Evolutionary conservation across 2,329 filamentous ascomycete species (phyloP), one percentile per base, ranked within the genome.

Genomic region (Macrophomina pseudophaseolina): DNA sequence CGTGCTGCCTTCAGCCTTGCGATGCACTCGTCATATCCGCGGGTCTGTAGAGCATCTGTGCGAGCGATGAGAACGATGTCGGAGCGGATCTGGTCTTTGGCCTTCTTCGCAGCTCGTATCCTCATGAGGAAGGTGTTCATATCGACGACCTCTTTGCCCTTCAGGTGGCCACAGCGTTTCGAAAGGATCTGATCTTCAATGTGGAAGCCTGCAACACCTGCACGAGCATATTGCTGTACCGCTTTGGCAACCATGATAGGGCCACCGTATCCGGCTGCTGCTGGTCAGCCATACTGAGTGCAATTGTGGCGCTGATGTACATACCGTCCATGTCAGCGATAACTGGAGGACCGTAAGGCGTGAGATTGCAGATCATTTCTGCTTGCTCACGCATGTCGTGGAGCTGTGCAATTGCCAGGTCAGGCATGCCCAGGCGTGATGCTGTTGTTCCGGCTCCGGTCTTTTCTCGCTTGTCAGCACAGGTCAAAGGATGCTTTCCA

Each of bases 1-100:
- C 83, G 76, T 0, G 88, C 87, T 1, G 76, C 79, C 66, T 77
- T 77, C 28, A 90, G 75, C 1, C 87, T 76, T 1, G 70, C 70
- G 8, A 88, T 74, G 2, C 86, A 84, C 70, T 85, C 86, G 11
- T 86, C 85, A 69, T 85, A 90, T 0, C 87, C 87, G 6, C 82
- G 78, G 0, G 80, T 77, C 68, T 87, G 86, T 2, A 88, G 76
- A 0, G 88, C 85, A 70, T 90, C 88, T 0, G 88, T 90, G 12
- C 88, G 81, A 0, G 87, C 88, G 66, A 91, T 90, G 65, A 90
- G 82, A 28, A 90, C 82, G 46, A 90, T 87, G 69, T 90, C 87
- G 16, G 81, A 81, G 12, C 80, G 79, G 33, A 84, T 73, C 16
- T 80, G 76, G 28, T 81, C 75, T 2, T 86, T 79, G 0, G 86